Conservation (phyloP, 176 grass and related monocot genomes). For the barley (Hordeum vulgare) region DNA sequence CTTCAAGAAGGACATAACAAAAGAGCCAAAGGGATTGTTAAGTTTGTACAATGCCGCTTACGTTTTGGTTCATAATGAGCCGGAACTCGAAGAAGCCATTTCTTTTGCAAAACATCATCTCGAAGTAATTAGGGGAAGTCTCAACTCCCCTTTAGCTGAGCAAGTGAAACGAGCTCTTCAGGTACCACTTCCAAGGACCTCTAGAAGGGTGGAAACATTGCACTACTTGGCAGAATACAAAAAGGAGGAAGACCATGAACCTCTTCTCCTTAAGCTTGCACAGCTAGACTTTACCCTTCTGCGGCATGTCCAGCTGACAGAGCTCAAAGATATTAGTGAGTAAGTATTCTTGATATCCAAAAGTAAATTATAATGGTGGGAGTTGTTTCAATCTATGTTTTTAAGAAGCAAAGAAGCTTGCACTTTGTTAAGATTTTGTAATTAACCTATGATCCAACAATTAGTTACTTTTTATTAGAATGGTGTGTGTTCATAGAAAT, state of each 20-base stretch:
- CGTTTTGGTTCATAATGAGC: background rate
- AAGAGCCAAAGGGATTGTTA: constrained; percentile 4
- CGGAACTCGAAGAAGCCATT: background rate
- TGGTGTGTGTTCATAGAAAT: too few relatives aligned
- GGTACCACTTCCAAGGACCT: constrained; percentile 5
- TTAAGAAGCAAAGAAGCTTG: too few relatives aligned
- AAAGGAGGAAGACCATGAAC: background rate
- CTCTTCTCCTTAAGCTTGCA: background rate
- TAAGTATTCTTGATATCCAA: background rate
- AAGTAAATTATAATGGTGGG: background rate
- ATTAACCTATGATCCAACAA: too few relatives aligned
- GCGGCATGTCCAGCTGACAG: background rate
- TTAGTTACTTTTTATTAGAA: too few relatives aligned
- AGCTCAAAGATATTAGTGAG: background rate
- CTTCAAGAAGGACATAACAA: background rate
- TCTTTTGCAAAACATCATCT: background rate
- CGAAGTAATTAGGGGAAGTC: background rate
- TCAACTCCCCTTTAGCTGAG: background rate
- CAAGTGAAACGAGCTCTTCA: constrained; percentile 19
- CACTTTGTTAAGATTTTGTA: too few relatives aligned
- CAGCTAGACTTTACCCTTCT: constrained; percentile 20
- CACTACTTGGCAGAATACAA: background rate
- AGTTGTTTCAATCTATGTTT: background rate
- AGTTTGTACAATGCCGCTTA: constrained; percentile 19
- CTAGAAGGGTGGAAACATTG: background rate